Evolutionary conservation across 2,329 filamentous ascomycete species (phyloP).

Genomic region (Fusarium devonianum): DNA sequence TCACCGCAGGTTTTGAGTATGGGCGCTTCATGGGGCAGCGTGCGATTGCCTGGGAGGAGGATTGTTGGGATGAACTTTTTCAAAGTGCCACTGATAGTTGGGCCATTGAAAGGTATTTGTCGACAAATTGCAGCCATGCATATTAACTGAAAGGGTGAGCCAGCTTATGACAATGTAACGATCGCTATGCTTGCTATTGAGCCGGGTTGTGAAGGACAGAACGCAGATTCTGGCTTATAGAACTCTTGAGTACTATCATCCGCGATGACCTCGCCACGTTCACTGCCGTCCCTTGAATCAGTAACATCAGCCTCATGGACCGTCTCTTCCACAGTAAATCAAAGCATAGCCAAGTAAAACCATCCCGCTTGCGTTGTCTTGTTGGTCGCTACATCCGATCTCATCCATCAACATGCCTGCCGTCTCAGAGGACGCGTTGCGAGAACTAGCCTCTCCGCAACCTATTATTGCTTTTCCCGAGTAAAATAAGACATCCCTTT

Average conservation of each 20-base stretch:
- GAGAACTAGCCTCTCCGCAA: neutral
- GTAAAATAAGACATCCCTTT: too few species aligned
- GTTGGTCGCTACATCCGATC: conserved; percentile 25
- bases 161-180: too few species aligned
- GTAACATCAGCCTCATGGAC: neutral
- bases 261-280: neutral
- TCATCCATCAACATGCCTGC: conserved; percentile 1
- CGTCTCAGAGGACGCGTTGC: conserved; percentile 1
- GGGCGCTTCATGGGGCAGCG: too few species aligned
- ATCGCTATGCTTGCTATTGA: too few species aligned
- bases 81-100: neutral
- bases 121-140: neutral
- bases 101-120: neutral
- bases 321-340: neutral
- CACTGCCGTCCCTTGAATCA: neutral
- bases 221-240: too few species aligned
- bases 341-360: too few species aligned
- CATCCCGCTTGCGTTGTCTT: too few species aligned
- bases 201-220: too few species aligned
- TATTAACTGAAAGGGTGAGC: neutral
- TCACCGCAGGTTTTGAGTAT: conserved; percentile 29
- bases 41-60: too few species aligned
- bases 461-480: neutral
- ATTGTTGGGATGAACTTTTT: conserved; percentile 14
- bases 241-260: too few species aligned